Evolutionary conservation across 176 grass and related monocot species (phyloP), one percentile per base, ranked within the genome.

Genomic region (Aegilops bicornis): DNA sequence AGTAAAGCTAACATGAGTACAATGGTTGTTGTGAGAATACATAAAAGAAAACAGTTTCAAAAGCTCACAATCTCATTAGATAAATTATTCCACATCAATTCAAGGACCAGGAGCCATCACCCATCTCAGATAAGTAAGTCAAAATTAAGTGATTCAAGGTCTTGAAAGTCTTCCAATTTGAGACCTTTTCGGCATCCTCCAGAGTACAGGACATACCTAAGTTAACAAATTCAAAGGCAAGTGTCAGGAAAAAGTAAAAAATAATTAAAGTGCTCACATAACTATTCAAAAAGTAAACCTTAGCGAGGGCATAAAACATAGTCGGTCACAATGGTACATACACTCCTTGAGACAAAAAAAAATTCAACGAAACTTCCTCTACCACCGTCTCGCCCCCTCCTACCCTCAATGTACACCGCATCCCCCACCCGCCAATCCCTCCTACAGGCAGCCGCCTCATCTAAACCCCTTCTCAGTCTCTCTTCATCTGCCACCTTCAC

Each of bases 91-190:
- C 86, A 98, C 63, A 96, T 85, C 65, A 96, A 75, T 56, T 96
- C 91, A 42, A 98, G 93, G 69, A 98, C 78, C 74, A 98, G 68
- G 88, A 92, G 47, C 83, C 89, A 91, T 94, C 93, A 79, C 95
- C 93, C 91, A 95, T 96, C 89, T 92, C 90, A 85, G 87, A 91
- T 32, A 95, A 86, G 64, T 64, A 91, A 58, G 32, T 90, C 67
- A 94, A 84, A 79, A 95, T 81, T 73, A 84, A 42, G 84, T 19
- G 56, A 68, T 85, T 89, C 85, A 95, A 65, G 3, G 73, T 81
- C 78, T 86, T 96, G 35, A 86, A 94, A 64, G 80, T 88, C 77
- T 76, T 86, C 88, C 27, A 40, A 56, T 90, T 92, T 89, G 83
- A 79, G 61, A 76, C 16, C 58, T 79, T 86, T 40, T 40, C 36